Base-by-base conservation (phyloP, 192 early-diverging fungal genomes). In the Mortierella hygrophila region DNA sequence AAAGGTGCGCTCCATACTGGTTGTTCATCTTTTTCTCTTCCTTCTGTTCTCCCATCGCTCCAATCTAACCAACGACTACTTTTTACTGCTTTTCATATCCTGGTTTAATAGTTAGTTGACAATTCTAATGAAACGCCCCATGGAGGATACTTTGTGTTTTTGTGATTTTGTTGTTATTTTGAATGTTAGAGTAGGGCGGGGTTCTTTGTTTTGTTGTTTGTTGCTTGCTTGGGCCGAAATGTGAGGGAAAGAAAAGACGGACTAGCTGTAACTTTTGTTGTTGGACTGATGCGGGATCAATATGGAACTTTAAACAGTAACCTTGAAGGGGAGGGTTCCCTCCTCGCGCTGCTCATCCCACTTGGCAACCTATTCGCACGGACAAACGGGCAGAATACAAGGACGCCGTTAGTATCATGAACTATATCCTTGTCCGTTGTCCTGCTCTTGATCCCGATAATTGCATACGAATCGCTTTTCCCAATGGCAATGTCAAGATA, bases 331-430 rank as follows among this genome's bases (percentile, higher is more conserved):
- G 65, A 83, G 77, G 54, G 60, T 78, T 29, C 82, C 82, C 82
- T 83, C 82, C 77, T 78, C 82, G 40, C 82, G 82, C 77, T 83
- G 76, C 82, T 83, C 82, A 74, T 83, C 82, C 82, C 82, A 83
- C 72, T 78, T 78, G 76, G 71, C 21, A 38, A 83, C 73, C 82
- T 83, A 70, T 54, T 11, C 32, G 49, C 8, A 37, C 11, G 0
- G 15, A n/a, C 15, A 38, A 38, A 55, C 4, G 38, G 8, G 0
- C 20, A 29, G 6, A 37, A 26, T 20, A 20, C 15, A 15, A 40
- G 15, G 47, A 37, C 41, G 44, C 11, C 0, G 18, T 70, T 26
- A 32, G 76, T 70, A 68, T 26, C 7, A 18, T 42, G 16, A 9
- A 29, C 3, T 70, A 6, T 15, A 68, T 52, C 44, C 71, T 21